phyloP scores from a whole-genome alignment of 2,329 filamentous ascomycete genomes.

The Monilinia aucupariae region DNA sequence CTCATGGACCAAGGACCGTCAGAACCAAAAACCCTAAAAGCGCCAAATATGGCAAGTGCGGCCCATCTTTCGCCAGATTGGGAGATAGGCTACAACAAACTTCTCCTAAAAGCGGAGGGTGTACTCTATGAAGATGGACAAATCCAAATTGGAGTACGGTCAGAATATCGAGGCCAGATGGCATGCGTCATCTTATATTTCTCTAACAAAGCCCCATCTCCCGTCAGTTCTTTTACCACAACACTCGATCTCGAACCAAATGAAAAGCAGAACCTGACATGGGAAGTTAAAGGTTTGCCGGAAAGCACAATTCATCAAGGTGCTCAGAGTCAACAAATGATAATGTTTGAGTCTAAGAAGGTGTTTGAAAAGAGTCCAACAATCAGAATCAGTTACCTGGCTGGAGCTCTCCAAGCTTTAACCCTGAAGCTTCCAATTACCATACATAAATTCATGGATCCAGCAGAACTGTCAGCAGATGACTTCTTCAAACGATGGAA shows the following conservation, averaged over 20 bases:
- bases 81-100: slow-evolving; percentile 81
- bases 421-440: slow-evolving; percentile 85
- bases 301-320: slow-evolving; percentile 72
- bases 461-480: slow-evolving; percentile 76
- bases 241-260: slow-evolving; percentile 75
- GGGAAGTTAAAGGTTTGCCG: slow-evolving; percentile 83
- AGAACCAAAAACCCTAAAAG: slow-evolving; percentile 54
- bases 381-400: slow-evolving; percentile 88
- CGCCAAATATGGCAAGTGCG: slow-evolving; percentile 83
- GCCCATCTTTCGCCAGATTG: slow-evolving; percentile 91
- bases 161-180: slow-evolving; percentile 92
- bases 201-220: slow-evolving; percentile 81
- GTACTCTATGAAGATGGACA: slow-evolving; percentile 93
- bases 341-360: slow-evolving; percentile 84
- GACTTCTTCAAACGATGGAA: slow-evolving; percentile 99
- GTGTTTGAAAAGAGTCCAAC: slow-evolving; percentile 83
- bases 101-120: slow-evolving; percentile 76
- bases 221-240: slow-evolving; percentile 88
- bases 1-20: slow-evolving; percentile 57
- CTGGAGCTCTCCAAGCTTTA: slow-evolving; percentile 85
- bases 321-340: slow-evolving; percentile 82
- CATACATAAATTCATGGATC: slow-evolving; percentile 95
- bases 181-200: slow-evolving; percentile 96
- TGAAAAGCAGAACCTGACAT: slow-evolving; percentile 63
- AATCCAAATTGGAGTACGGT: slow-evolving; percentile 84